These are phyloP conservation scores for Paraconiothyrium brasiliense DNA, from an alignment of 2,329 filamentous ascomycete species.

Conservation along the genomic window DNA sequence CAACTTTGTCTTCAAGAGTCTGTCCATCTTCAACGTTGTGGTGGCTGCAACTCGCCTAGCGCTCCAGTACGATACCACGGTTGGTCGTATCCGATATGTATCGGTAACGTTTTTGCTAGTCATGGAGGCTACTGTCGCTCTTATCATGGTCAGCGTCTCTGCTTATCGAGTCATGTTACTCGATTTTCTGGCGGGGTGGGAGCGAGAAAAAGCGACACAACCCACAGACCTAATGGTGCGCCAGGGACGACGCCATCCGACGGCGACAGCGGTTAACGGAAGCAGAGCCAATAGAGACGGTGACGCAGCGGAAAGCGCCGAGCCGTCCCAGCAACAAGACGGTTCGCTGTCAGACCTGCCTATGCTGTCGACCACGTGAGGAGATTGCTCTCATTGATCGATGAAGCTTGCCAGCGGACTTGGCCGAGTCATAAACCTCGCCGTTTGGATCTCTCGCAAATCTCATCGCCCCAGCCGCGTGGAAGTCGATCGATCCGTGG, in stretches of 20 bases:
- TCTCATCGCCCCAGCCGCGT: conserved; percentile 4
- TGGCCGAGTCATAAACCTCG: conserved; percentile 6
- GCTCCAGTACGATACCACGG: conserved; percentile 20
- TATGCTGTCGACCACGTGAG: conserved; percentile 4
- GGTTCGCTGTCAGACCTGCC: conserved; percentile 10
- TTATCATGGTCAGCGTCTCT: conserved; percentile 29
- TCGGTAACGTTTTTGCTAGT: conserved; percentile 21
- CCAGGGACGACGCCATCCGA: not conserved
- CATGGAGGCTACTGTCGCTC: conserved; percentile 22
- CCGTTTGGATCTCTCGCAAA: not conserved
- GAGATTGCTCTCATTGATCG: not conserved
- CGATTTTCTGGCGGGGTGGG: conserved; percentile 5
- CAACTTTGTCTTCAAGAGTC: conserved; percentile 26
- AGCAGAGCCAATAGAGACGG: not conserved
- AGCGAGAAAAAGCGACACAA: conserved; percentile 5
- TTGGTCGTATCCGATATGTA: conserved; percentile 23
- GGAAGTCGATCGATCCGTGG: conserved; percentile 7
- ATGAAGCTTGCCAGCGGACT: not conserved
- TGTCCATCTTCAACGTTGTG: conserved; percentile 25
- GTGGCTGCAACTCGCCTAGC: conserved; percentile 24
- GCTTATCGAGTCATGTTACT: conserved; percentile 22
- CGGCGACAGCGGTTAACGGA: conserved; percentile 5
- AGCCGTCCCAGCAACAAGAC: not conserved
- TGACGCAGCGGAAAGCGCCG: not conserved
- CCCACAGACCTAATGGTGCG: not conserved